phyloP scores from a whole-genome alignment of 1,139 yeast species.

The Candida glucosophila region DNA sequence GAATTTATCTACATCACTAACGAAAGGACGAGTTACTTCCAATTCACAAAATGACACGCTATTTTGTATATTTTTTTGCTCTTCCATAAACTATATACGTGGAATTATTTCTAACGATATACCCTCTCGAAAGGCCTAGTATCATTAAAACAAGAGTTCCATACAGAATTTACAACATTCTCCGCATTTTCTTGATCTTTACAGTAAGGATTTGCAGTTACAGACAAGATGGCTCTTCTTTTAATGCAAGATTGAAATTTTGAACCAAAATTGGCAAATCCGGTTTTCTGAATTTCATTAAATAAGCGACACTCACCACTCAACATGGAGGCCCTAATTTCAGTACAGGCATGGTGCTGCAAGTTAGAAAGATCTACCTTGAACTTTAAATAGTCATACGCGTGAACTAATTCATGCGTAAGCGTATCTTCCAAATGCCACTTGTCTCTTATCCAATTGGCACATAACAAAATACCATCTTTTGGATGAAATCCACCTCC shows the following conservation, averaged over 20 bases:
- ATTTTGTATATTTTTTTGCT: too few relatives aligned
- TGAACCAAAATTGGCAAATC: conserved; percentile 52
- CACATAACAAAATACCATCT: conserved; percentile 77
- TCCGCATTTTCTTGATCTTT: conserved; percentile 65
- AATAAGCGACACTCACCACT: conserved; percentile 94
- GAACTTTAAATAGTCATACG: conserved; percentile 84
- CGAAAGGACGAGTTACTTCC: too few relatives aligned
- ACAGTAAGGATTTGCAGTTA: conserved; percentile 80
- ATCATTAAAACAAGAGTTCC: conserved; percentile 89
- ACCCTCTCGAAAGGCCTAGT: conserved; percentile 94
- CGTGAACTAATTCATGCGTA: conserved; percentile 90
- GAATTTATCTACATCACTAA: too few relatives aligned
- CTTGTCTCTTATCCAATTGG: conserved; percentile 69
- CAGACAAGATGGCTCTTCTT: conserved; percentile 81
- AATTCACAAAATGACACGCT: too few relatives aligned
- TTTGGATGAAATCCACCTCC: conserved; percentile 95
- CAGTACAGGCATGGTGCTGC: conserved; percentile 94
- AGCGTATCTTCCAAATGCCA: conserved; percentile 86
- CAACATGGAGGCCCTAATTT: conserved; percentile 83
- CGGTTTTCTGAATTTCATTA: conserved; percentile 71
- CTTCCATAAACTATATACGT: too few relatives aligned
- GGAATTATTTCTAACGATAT: conserved; percentile 47
- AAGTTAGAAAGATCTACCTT: conserved; percentile 76
- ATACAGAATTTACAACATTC: conserved; percentile 73
- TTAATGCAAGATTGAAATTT: conserved; percentile 90